Evolutionary conservation across 73 alveolate species (phyloP), one percentile per base, ranked within the genome.

Genomic region (Paraurostyla sp.): DNA sequence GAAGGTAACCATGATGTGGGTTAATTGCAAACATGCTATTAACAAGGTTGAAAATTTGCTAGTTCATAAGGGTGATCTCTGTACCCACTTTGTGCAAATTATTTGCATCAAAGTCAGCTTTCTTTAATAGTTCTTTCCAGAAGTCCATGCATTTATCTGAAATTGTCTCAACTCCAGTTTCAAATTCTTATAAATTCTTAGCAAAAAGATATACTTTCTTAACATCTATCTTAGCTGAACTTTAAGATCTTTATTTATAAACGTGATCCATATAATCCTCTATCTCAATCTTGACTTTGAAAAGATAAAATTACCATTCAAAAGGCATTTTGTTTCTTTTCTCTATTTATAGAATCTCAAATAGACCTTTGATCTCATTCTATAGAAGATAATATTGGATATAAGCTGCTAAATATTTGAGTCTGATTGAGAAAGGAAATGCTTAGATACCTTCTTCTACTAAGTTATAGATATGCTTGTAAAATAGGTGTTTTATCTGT

Each of bases 61-160:
- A 33, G 23, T 54, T 52, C 63, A 38, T 81, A 15, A 49, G 51
- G 1, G 91, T 36, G 16, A 81, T 81, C 7, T 81, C 80, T 4
- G 76, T 81, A 27, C 91, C 91, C 0, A 81, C 42, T 30, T 38
- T 57, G 58, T 81, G 91, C 23, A 81, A 41, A 23, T 22, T 36
- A 40, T 81, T 81, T 16, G 76, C 80, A 30, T 81, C 82, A 50
- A 81, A 81, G 40, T 81, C 91, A 0, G 81, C 25, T 30, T 50
- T n/a, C 75, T 81, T 81, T n/a, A 81, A 23, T 29, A 81, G 40
- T 58, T 81, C 91, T 57, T 58, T 54, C 91, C 91, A 81, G 56
- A 81, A 81, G 46, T 81, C 91, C 4, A 81, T 25, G 69, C 91
- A 81, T 50, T 73, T 45, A 45, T 73, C 87, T 40, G 87, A 73